phyloP scores from a whole-genome alignment of 1,139 yeast species.

The Spathaspora jeffriesii region DNA sequence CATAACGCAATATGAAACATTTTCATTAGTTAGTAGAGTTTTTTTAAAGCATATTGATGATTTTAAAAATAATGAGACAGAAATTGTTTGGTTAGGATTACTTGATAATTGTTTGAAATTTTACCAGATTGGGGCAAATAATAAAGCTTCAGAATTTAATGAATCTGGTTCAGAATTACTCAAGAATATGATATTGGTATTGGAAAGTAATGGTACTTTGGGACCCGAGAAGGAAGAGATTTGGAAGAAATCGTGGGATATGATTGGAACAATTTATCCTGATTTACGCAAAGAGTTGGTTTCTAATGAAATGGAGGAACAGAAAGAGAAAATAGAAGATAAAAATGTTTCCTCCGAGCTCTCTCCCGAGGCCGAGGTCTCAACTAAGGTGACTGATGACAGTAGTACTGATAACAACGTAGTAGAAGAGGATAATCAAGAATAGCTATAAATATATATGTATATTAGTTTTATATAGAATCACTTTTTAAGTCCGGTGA shows the following conservation, averaged over 20 bases:
- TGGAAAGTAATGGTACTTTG: constrained; percentile 29
- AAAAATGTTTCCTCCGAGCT: not conserved
- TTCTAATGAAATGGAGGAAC: constrained; percentile 7
- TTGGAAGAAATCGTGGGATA: constrained; percentile 42
- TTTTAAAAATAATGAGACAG: constrained; percentile 23
- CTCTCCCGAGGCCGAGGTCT: not conserved
- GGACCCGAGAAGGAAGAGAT: constrained; percentile 21
- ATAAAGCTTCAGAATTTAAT: constrained; percentile 37
- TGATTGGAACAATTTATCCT: constrained; percentile 47
- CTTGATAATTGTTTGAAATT: constrained; percentile 32
- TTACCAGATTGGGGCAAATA: constrained; percentile 18
- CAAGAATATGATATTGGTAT: constrained; percentile 54
- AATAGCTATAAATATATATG: not conserved
- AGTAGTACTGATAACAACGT: not conserved
- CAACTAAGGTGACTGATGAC: not conserved
- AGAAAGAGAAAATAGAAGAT: constrained; percentile 5
- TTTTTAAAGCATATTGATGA: constrained; percentile 53
- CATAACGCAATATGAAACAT: constrained; percentile 64
- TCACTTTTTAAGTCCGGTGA: not conserved
- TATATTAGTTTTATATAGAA: not conserved
- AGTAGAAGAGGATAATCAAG: not conserved
- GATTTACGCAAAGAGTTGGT: constrained; percentile 32
- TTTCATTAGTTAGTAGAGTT: constrained; percentile 69
- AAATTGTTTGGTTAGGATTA: constrained; percentile 36
- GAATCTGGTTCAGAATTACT: constrained; percentile 66